Evolutionary conservation across 805 yeast genomes (phyloP).

Genomic region (Wickerhamiella sergipiensis): DNA sequence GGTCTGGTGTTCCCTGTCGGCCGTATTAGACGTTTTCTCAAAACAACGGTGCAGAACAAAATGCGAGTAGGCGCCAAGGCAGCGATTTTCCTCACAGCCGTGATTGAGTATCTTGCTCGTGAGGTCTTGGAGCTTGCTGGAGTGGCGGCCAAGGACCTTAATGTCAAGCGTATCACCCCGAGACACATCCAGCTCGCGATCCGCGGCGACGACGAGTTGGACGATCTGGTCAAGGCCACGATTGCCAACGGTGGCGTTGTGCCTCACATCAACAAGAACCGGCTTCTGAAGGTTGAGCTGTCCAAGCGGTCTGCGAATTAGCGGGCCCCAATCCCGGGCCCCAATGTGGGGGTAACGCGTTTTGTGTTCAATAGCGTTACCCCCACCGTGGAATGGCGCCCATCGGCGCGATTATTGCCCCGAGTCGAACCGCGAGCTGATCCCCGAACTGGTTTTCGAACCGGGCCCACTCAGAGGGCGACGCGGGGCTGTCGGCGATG

Average conservation of each 20-base stretch:
- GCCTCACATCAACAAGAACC: slow-evolving; percentile 91
- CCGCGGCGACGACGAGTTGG: slow-evolving; percentile 97
- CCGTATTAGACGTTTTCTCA: slow-evolving; percentile 92
- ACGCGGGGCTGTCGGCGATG: no score
- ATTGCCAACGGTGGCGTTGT: slow-evolving; percentile 99
- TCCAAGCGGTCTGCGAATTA: slow-evolving; percentile 7
- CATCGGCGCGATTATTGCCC: no score
- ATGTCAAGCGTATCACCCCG: slow-evolving; percentile 97
- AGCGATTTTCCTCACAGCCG: slow-evolving; percentile 92
- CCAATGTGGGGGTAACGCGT: neutral
- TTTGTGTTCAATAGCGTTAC: no score
- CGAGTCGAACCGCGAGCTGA: no score
- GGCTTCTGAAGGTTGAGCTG: slow-evolving; percentile 50
- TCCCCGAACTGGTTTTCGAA: no score
- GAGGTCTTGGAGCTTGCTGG: slow-evolving; percentile 97
- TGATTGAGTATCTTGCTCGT: slow-evolving; percentile 91
- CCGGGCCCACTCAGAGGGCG: no score
- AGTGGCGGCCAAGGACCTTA: slow-evolving; percentile 98
- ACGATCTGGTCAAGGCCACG: slow-evolving; percentile 85
- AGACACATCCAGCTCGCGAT: slow-evolving; percentile 97
- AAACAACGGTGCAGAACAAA: slow-evolving; percentile 87
- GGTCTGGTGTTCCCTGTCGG: slow-evolving; percentile 99
- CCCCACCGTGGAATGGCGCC: no score
- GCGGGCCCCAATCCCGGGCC: neutral
- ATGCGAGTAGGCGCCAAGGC: slow-evolving; percentile 94